Evolutionary conservation across 2,329 filamentous ascomycete species (phyloP), one percentile per base, ranked within the genome.

Genomic region (Neonectria coccinea): DNA sequence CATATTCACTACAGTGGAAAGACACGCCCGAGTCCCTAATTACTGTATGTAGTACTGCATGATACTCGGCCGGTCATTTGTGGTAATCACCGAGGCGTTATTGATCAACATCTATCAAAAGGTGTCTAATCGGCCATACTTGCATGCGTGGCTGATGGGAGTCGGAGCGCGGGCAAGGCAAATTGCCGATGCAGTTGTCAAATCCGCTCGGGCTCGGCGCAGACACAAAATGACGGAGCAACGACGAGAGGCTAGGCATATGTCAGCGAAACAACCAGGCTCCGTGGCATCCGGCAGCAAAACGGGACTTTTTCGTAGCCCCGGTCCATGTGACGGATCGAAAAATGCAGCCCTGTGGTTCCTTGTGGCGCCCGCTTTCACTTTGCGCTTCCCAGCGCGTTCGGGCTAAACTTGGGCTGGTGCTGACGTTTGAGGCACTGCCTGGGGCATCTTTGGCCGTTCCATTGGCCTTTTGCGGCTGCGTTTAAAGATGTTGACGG

Each of bases 301-400:
- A 57, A 75, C 73, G 73, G 73, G 47, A 64, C 63, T 72, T 75
- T 75, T 73, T 75, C 73, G 73, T 75, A 48, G 53, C 58, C 55
- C 29, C 48, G 44, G 59, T 59, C 62, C 72, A 74, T 71, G 67
- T 75, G 73, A 75, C 62, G 55, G 70, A 62, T 41, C 60, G 64
- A 70, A 65, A 71, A 73, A 64, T 67, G 65, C 70, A 73, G 72
- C 71, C 71, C 59, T 71, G 72, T 60, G 59, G 62, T 59, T 65
- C 62, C 67, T 57, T 60, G 20, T 53, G 45, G 45, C 54, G 48
- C 22, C 50, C 59, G 56, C 54, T 47, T 41, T 57, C 59, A 54
- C 48, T 41, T 31, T 57, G 59, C 54, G 25, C 45, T 33, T 62
- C 45, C 59, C 20, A 18, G 52, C 59, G 53, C 48, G 31, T 36